Evolutionary conservation across 2,329 filamentous ascomycete species (phyloP), one percentile per base, ranked within the genome.

Genomic region (Diaporthe sp.): DNA sequence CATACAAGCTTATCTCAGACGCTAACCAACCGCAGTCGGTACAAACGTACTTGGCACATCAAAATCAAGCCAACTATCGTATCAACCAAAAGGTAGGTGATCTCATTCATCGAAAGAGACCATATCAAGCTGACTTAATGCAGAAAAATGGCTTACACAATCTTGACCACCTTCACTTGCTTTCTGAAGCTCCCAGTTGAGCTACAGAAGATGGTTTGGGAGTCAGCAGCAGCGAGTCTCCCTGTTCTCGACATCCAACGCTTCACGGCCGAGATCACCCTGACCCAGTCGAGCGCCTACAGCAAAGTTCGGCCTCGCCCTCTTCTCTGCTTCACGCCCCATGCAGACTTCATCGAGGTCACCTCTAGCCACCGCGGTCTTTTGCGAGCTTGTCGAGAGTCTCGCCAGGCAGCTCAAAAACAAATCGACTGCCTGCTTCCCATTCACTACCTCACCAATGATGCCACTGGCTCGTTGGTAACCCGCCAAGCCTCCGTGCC

Each of bases 21-120:
- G 10, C 33, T 25, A 17, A 40, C 8, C 22, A 3, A 25, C 10
- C 33, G 22, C 22, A 17, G n/a, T 38, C 28, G 22, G 30, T 22
- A 57, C 54, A 28, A 33, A 33, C 15, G 19, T 38, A 57, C 19
- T 40, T 8, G 33, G 25, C 19, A 7, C 19, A 40, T 22, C n/a
- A n/a, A n/a, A n/a, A 38, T 10, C 33, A 60, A 40, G 13, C 35
- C 4, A 7, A 25, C 12, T 1, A 1, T 28, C 35, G 7, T 5
- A 3, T 17, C 22, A 42, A 28, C 3, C 7, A 7, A 2, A 22
- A 60, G 35, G 22, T 60, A n/a, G 19, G 35, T 25, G 22, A 38
- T 2, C 3, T n/a, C 2, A 4, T 4, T 1, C 10, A 4, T 2
- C 52, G 13, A n/a, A 12, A 17, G 19, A 38, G 22, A 1, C 7